Conservation (phyloP, 1,284 basidiomycete species). For the Cerrena zonata region DNA sequence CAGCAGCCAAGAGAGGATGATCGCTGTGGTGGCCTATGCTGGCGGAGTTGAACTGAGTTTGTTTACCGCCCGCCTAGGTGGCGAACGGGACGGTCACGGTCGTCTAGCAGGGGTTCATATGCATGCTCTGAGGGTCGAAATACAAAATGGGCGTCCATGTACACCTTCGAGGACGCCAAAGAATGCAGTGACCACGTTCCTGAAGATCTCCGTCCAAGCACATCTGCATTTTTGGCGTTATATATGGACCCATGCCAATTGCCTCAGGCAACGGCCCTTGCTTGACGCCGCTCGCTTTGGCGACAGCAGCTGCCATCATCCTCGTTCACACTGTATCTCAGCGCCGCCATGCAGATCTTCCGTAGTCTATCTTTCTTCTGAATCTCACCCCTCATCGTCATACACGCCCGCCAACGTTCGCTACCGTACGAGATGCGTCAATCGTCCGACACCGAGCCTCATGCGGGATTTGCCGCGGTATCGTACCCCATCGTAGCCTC, state of each 20-base stretch:
- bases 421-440: neutral
- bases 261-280: neutral
- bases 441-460: neutral
- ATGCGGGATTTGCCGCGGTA: slow-evolving; percentile 51
- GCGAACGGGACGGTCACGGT: too few relatives aligned
- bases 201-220: neutral
- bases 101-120: too few relatives aligned
- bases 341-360: neutral
- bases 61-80: neutral
- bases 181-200: neutral
- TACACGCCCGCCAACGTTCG: too few relatives aligned
- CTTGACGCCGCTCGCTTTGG: slow-evolving; percentile 1
- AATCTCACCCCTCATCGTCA: too few relatives aligned
- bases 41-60: slow-evolving; percentile 13
- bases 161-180: neutral
- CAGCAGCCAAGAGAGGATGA: too few relatives aligned
- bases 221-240: neutral
- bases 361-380: slow-evolving; percentile 1
- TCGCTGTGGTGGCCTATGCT: neutral
- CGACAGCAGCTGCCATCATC: neutral
- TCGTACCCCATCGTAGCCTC: slow-evolving; percentile 57
- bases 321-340: neutral
- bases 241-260: neutral
- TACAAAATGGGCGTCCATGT: neutral
- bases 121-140: too few relatives aligned